Evolutionary conservation across 2,329 filamentous ascomycete species (phyloP).

Genomic region (Sporothrix humicola): DNA sequence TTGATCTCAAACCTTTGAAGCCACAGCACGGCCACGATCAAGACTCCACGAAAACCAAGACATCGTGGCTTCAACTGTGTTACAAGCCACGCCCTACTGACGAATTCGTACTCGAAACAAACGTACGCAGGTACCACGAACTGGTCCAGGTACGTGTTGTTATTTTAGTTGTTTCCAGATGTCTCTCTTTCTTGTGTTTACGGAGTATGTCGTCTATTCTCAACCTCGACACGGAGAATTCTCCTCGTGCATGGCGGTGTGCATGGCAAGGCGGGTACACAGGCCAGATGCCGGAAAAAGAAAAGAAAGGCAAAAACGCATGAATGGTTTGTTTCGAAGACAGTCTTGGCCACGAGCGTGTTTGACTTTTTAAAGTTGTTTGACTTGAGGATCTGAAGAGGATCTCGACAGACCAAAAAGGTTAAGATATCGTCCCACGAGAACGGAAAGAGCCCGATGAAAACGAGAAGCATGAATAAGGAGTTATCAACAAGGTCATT

Average conservation of each 20-base stretch:
- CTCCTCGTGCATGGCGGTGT: background rate
- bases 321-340: background rate
- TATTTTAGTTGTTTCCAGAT: constrained; percentile 3
- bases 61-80: background rate
- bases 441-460: background rate
- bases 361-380: background rate
- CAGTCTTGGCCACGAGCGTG: background rate
- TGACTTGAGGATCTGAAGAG: no score
- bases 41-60: background rate
- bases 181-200: background rate
- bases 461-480: background rate
- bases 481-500: no score
- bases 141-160: background rate
- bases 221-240: background rate
- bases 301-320: background rate
- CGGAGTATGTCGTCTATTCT: background rate
- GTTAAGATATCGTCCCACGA: background rate
- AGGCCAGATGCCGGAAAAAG: background rate
- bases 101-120: constrained; percentile 10
- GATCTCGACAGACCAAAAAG: background rate
- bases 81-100: background rate
- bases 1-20: background rate
- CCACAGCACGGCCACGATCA: background rate
- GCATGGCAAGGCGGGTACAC: background rate
- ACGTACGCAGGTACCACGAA: background rate